Base-by-base conservation (phyloP, 2,329 filamentous ascomycete genomes). In the Alternaria conjuncta region DNA sequence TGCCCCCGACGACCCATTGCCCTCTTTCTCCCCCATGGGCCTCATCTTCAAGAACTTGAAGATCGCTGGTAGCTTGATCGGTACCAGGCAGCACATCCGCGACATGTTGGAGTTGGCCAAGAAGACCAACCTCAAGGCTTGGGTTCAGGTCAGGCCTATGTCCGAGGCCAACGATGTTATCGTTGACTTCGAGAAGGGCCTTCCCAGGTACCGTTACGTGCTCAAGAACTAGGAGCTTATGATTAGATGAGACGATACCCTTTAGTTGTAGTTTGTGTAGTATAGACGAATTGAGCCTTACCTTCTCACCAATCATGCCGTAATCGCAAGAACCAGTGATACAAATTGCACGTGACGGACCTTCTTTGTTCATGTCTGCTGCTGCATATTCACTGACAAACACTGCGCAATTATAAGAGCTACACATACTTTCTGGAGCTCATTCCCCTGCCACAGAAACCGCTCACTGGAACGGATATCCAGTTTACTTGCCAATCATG, bases 61-160 rank as follows among this genome's bases (percentile, higher is more conserved):
- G 15, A 83, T 95, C 3, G 84, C 87, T 63, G 89, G 89, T 13
- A 90, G 86, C 79, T 84, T 91, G 0, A 86, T 86, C 26, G 90
- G 89, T 0, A 85, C 90, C 55, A 85, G 89, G 3, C 81, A 88
- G 28, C 87, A 92, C 61, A 84, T 85, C 58, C 86, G 88, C 69
- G 89, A 80, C 23, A 84, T 83, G 82, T 70, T 84, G 32, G 76
- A 82, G 23, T 79, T 83, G 66, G 81, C 79, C 1, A 80, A 77
- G 44, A 71, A 74, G 46, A 77, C 81, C 44, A 67, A 75, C 41
- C 75, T 83, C 61, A 75, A 81, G 67, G 80, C 82, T n/a, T 80
- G 79, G 76, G 66, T 82, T 5, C 75, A 83, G 66, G 73, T 74
- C 23, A 81, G 81, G 59, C 77, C 78, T 6, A 81, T 84, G 81